Evolutionary conservation across 257 asterid genomes (phyloP).

Genomic region (Solanum chiquidenum): DNA sequence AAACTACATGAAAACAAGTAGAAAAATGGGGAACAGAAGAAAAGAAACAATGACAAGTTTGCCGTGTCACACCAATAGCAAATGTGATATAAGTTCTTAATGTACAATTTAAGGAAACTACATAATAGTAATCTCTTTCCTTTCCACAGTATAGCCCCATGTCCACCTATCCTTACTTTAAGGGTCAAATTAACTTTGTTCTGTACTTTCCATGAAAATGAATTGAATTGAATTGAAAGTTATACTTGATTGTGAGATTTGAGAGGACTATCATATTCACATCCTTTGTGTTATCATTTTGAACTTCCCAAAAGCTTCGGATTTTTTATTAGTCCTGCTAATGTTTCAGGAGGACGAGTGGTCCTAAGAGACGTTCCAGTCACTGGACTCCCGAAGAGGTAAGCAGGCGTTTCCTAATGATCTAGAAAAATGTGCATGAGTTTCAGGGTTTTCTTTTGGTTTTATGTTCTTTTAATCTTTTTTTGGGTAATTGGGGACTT

Average conservation of each 20-base stretch:
- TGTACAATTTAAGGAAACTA: background rate
- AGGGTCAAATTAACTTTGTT: background rate
- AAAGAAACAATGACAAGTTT: background rate
- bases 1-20: background rate
- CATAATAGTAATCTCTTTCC: background rate
- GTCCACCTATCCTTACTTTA: background rate
- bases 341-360: conserved; percentile 71
- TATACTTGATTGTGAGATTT: background rate
- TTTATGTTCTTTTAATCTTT: background rate
- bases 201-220: background rate
- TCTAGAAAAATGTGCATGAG: background rate
- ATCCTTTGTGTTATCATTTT: background rate
- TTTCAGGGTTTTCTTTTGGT: background rate
- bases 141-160: background rate
- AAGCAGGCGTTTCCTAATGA: conserved; percentile 3
- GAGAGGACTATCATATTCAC: background rate
- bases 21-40: background rate
- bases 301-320: background rate
- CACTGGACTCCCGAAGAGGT: conserved; percentile 99
- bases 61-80: background rate
- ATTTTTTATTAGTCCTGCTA: background rate
- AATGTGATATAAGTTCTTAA: background rate
- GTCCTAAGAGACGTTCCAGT: conserved; percentile 96
- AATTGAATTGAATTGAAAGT: background rate
- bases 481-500: background rate